These are phyloP conservation scores for Fusarium liriodendri DNA, from an alignment of 2,329 filamentous ascomycete genomes.

Conservation along the genomic window DNA sequence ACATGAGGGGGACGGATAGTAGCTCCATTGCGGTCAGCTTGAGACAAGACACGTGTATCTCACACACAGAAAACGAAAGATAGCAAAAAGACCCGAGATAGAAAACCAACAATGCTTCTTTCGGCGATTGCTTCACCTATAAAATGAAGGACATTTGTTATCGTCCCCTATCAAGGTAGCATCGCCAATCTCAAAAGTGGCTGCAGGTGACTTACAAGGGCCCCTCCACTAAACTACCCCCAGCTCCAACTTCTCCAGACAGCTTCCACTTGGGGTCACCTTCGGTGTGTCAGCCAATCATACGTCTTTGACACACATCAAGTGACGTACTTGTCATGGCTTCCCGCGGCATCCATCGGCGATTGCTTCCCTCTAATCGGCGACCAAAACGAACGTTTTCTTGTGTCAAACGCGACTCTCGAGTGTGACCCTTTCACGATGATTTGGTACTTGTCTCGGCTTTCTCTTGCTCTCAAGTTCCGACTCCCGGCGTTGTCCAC, in stretches of 20 bases:
- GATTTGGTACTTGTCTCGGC: constrained; percentile 29
- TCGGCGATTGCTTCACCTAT: background rate
- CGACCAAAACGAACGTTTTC: constrained; percentile 12
- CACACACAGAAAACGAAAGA: background rate
- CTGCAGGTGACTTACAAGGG: constrained; percentile 25
- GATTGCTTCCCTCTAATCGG: constrained; percentile 20
- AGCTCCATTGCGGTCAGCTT: background rate
- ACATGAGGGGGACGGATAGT: background rate
- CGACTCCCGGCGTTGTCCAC: constrained; percentile 17
- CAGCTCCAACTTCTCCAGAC: background rate
- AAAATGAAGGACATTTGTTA: background rate
- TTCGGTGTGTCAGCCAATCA: background rate
- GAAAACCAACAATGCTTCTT: background rate
- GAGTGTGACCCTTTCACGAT: constrained; percentile 27
- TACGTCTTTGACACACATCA: background rate
- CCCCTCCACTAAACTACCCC: background rate
- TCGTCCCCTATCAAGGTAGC: background rate
- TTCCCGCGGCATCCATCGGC: constrained; percentile 37
- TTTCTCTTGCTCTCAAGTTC: constrained; percentile 11
- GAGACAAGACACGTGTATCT: background rate
- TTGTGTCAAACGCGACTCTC: background rate
- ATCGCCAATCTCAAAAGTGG: background rate
- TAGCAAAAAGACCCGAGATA: background rate
- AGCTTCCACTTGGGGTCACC: constrained; percentile 26
- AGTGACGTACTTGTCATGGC: constrained; percentile 26